Base-by-base conservation (phyloP, 106 monocot species). In the Dendrobium officinale region DNA sequence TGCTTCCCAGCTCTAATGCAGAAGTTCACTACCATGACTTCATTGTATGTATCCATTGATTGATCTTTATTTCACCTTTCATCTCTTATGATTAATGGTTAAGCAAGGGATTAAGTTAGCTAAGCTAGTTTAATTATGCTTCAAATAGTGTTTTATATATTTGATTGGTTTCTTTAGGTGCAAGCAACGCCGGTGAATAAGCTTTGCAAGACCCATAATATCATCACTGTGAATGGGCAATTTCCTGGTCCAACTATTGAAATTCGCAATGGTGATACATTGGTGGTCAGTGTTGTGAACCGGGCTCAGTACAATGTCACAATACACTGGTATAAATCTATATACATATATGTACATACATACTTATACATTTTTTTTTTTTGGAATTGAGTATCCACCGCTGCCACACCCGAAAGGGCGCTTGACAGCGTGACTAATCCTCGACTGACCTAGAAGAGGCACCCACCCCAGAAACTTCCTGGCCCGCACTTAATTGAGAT, bases 141-240 rank as follows among this genome's bases (percentile, higher is more conserved):
- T 11, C 11, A 42, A n/a, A 44, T 42, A 6, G 42, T 74, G 20
- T 42, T 42, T 20, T 15, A 13, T 74, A 20, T 20, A 0, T 9
- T 56, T 56, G 51, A 1, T 48, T 15, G 11, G 33, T 16, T 3
- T 26, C 8, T 27, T 58, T 37, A 93, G 93, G 81, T 93, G 16
- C 84, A 87, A 76, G 77, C 80, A 51, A 85, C 88, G 78, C 82
- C 87, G 9, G 91, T 93, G 91, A 91, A 83, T 89, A 91, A 89
- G 87, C 91, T 93, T 85, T 93, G 93, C 91, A 84, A 86, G 29
- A 84, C 82, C 2, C 87, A 82, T 59, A 82, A 81, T 54, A 89
- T 91, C 76, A 81, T 91, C 45, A 85, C 90, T 0, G 93, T 93
- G 61, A 93, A 93, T 40, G 93, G 91, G 5, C 88, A 86, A 80